Evolutionary conservation across 805 yeast species (phyloP).

Genomic region (Sporopachydermia lactativora): DNA sequence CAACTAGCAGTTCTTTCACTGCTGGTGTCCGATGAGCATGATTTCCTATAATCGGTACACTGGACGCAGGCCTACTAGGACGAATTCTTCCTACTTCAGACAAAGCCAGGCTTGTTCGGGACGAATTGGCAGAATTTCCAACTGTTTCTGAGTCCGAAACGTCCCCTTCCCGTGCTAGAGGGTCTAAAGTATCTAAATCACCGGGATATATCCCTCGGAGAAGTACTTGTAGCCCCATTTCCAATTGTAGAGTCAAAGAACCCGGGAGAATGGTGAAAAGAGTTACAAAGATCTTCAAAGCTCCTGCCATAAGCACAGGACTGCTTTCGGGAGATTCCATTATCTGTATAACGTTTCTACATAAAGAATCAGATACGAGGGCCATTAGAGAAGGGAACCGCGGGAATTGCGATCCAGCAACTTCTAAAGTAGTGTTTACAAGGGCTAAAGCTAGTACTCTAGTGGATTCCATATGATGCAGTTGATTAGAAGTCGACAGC

Average conservation of each 20-base stretch:
- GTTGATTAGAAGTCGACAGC: conserved; percentile 68
- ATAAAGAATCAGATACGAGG: conserved; percentile 65
- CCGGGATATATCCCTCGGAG: not conserved
- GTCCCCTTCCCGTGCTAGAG: no score
- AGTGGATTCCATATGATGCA: conserved; percentile 77
- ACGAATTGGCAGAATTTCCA: conserved; percentile 8
- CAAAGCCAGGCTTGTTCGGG: conserved; percentile 19
- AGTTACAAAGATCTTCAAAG: conserved; percentile 64
- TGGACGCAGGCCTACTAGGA: conserved; percentile 11
- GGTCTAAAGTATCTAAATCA: not conserved
- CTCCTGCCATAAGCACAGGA: conserved; percentile 53
- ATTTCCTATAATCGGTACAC: conserved; percentile 5
- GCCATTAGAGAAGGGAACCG: conserved; percentile 52
- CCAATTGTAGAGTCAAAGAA: conserved; percentile 45
- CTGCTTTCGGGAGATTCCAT: conserved; percentile 60
- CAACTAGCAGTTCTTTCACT: conserved; percentile 73
- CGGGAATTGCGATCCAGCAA: conserved; percentile 51
- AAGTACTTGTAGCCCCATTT: not conserved
- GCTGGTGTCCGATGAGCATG: conserved; percentile 7
- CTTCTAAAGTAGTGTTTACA: conserved; percentile 68
- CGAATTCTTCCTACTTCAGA: conserved; percentile 20
- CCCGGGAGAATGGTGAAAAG: conserved; percentile 52
- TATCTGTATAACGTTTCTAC: conserved; percentile 70
- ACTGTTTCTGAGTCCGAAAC: no score
- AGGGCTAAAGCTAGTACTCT: conserved; percentile 71